These are phyloP conservation scores for Wickerhamomyces subpelliculosus DNA, from an alignment of 805 yeast genomes.

Conservation along the genomic window DNA sequence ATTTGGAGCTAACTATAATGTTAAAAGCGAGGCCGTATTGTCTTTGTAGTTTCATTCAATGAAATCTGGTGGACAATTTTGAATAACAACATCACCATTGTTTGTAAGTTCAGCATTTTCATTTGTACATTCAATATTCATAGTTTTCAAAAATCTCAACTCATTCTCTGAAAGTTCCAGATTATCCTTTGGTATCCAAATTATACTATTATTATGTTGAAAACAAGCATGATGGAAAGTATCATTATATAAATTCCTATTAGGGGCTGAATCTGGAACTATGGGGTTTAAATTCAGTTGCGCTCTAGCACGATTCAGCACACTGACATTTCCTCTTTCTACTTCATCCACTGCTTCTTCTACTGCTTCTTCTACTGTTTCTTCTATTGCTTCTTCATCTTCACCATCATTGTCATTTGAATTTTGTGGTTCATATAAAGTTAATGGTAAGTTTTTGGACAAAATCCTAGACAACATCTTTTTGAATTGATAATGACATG, in stretches of 20 bases:
- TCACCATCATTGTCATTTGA: background rate
- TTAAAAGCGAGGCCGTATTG: no score
- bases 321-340: no score
- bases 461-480: slow-evolving; percentile 31
- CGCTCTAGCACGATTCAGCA: no score
- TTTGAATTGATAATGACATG: slow-evolving; percentile 49
- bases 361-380: background rate
- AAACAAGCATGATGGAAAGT: slow-evolving; percentile 20
- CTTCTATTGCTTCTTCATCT: background rate
- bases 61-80: slow-evolving; percentile 19
- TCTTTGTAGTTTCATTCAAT: no score
- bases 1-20: no score
- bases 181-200: slow-evolving; percentile 22
- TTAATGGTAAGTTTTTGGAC: slow-evolving; percentile 29
- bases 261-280: no score
- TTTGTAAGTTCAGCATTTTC: slow-evolving; percentile 11
- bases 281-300: no score
- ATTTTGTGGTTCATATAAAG: slow-evolving; percentile 1
- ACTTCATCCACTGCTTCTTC: no score
- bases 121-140: slow-evolving; percentile 18
- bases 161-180: slow-evolving; percentile 10
- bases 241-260: slow-evolving; percentile 11
- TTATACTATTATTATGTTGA: slow-evolving; percentile 9
- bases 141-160: slow-evolving; percentile 10
- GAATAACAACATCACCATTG: slow-evolving; percentile 16